Conservation (phyloP, 495 filamentous ascomycete genomes). For the Haplographium delicatum region DNA sequence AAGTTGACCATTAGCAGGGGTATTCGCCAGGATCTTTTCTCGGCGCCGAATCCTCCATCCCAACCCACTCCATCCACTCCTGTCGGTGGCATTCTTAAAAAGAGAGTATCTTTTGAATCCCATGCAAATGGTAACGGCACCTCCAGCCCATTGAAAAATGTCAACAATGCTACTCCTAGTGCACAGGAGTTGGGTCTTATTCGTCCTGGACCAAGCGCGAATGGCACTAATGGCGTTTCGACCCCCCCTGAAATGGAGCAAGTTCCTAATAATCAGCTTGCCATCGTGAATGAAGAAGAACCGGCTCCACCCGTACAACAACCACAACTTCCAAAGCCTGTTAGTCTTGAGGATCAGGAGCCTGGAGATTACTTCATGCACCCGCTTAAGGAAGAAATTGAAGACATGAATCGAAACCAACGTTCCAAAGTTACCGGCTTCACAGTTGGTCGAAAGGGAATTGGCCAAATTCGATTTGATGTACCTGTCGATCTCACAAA, state of each 20-base stretch:
- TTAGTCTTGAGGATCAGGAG: conserved; percentile 46
- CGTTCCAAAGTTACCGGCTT: conserved; percentile 65
- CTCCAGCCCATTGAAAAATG: conserved; percentile 34
- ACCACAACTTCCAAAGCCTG: conserved; percentile 25
- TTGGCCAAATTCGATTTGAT: conserved; percentile 76
- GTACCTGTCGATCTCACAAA: conserved; percentile 72
- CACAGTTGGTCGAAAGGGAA: conserved; percentile 72
- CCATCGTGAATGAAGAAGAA: conserved; percentile 70
- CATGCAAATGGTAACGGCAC: conserved; percentile 38
- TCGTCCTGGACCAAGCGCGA: conserved; percentile 38
- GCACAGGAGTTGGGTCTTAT: conserved; percentile 65
- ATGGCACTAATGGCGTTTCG: conserved; percentile 46
- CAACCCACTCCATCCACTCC: conserved; percentile 27
- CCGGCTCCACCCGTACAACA: conserved; percentile 31
- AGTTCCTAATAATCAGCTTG: conserved; percentile 62
- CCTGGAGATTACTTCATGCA: conserved; percentile 82
- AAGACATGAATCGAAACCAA: conserved; percentile 66
- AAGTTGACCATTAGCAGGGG: conserved; percentile 85
- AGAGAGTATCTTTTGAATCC: conserved; percentile 79
- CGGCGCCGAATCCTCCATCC: conserved; percentile 42
- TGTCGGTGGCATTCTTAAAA: conserved; percentile 58
- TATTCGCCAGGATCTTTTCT: conserved; percentile 74
- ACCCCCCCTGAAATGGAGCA: conserved; percentile 61
- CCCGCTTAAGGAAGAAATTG: conserved; percentile 64
- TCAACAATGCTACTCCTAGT: conserved; percentile 43